Percentiles rank a stretch among this genome's conserved stretches.
Evolutionary conservation across 495 filamentous ascomycete genomes (phyloP).

Genomic region (Amniculicola lignicola): DNA sequence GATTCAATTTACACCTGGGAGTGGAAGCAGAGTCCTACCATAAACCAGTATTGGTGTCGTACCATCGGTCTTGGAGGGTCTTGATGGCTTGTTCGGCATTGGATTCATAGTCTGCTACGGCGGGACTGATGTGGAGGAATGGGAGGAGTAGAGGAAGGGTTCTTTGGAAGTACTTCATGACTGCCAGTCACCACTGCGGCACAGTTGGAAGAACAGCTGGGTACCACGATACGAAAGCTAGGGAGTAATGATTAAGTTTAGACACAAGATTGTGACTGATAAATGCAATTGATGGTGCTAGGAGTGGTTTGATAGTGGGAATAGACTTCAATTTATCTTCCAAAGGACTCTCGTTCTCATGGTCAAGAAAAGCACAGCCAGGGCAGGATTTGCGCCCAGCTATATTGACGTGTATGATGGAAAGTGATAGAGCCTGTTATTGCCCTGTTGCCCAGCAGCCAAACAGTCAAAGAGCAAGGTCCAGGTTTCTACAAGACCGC

Average conservation of each 20-base stretch:
- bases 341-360: background rate
- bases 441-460: too few species aligned
- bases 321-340: constrained; percentile 7
- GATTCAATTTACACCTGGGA: background rate
- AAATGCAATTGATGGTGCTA: background rate
- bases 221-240: too few species aligned
- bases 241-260: too few species aligned
- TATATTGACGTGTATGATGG: constrained; percentile 13
- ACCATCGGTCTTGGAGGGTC: constrained; percentile 30
- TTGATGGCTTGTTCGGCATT: constrained; percentile 25
- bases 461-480: too few species aligned
- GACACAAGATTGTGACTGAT: too few species aligned
- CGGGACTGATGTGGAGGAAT: background rate
- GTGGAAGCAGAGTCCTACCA: constrained; percentile 22
- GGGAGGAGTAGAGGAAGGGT: constrained; percentile 2
- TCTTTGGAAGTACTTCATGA: constrained; percentile 25
- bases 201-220: background rate
- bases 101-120: constrained; percentile 17
- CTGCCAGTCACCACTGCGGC: background rate
- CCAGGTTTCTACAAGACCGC: too few species aligned
- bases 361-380: constrained; percentile 5
- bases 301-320: background rate
- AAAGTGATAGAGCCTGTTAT: too few species aligned
- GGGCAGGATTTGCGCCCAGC: background rate
- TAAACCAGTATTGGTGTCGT: constrained; percentile 31